Evolutionary conservation across 192 early-diverging fungal genomes (phyloP).

Genomic region (Coemansia interrupta): DNA sequence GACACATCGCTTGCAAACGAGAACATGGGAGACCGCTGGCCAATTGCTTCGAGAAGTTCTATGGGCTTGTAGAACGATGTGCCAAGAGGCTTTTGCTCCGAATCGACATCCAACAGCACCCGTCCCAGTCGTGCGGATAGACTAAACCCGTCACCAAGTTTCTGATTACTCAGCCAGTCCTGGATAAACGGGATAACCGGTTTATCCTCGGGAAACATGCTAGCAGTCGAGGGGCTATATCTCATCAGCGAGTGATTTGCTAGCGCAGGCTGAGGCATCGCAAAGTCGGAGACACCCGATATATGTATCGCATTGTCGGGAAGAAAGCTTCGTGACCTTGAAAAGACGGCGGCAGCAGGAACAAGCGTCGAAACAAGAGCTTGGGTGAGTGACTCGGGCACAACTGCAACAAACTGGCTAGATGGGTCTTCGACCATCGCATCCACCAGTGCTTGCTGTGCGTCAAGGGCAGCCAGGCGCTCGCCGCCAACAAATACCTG

Average conservation of each 20-base stretch:
- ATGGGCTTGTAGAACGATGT: slow-evolving; percentile 11
- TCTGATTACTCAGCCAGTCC: slow-evolving; percentile 13
- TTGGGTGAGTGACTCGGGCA: background rate
- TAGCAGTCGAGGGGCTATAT: slow-evolving; percentile 4
- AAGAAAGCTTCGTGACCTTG: slow-evolving; percentile 18
- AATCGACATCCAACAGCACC: slow-evolving; percentile 34
- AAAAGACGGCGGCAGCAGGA: slow-evolving; percentile 22
- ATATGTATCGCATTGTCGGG: slow-evolving; percentile 12
- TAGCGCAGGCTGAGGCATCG: slow-evolving; percentile 4
- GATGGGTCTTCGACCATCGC: slow-evolving; percentile 24
- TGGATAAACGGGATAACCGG: slow-evolving; percentile 8
- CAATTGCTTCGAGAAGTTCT: slow-evolving; percentile 19
- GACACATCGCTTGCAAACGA: slow-evolving; percentile 32
- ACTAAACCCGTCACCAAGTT: background rate
- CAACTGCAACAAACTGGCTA: slow-evolving; percentile 23
- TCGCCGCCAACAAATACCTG: slow-evolving; percentile 29
- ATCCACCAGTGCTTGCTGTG: slow-evolving; percentile 29
- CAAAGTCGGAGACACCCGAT: background rate
- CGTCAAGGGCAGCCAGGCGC: slow-evolving; percentile 20
- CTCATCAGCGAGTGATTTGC: slow-evolving; percentile 11
- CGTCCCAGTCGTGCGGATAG: slow-evolving; percentile 25
- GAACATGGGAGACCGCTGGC: slow-evolving; percentile 22
- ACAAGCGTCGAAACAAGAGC: slow-evolving; percentile 6
- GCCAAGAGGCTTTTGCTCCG: slow-evolving; percentile 7
- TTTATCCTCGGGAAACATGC: background rate